Evolutionary conservation across 352 stramenopile species (phyloP).

Genomic region (Globisporangium solare): DNA sequence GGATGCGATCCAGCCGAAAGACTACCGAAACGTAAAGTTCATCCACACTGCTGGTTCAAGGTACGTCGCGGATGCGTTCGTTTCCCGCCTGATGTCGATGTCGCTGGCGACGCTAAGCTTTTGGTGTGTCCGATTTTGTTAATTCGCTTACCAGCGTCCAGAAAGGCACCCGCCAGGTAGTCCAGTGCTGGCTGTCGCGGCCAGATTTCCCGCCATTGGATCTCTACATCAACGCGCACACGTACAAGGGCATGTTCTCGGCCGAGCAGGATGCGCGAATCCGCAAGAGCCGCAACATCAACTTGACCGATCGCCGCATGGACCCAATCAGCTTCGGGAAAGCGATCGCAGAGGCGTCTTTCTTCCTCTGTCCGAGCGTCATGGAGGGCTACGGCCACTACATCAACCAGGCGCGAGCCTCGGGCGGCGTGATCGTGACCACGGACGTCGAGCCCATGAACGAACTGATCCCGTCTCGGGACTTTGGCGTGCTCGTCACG

Average conservation of each 20-base stretch:
- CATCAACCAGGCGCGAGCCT: slow-evolving; percentile 55
- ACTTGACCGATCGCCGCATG: slow-evolving; percentile 17
- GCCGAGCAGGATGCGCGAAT: slow-evolving; percentile 15
- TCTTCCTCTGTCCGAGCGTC: slow-evolving; percentile 49
- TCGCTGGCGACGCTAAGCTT: too few relatives aligned
- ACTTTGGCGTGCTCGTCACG: slow-evolving; percentile 27
- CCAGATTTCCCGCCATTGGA: slow-evolving; percentile 34
- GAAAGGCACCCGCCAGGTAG: slow-evolving; percentile 40
- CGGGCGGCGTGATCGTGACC: slow-evolving; percentile 36
- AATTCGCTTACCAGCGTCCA: too few relatives aligned
- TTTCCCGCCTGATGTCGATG: too few relatives aligned
- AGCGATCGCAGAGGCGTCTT: slow-evolving; percentile 31
- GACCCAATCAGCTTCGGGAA: slow-evolving; percentile 30
- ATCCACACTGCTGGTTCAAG: slow-evolving; percentile 30
- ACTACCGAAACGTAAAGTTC: slow-evolving; percentile 31
- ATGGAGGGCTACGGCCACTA: slow-evolving; percentile 72
- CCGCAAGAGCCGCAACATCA: slow-evolving; percentile 16
- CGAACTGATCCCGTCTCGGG: slow-evolving; percentile 35
- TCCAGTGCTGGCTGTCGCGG: slow-evolving; percentile 43
- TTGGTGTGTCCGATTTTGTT: too few relatives aligned
- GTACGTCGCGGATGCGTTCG: not conserved
- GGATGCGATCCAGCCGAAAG: slow-evolving; percentile 18
- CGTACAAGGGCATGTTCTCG: slow-evolving; percentile 26
- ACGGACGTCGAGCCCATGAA: slow-evolving; percentile 55
- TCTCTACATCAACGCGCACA: slow-evolving; percentile 30